These are phyloP conservation scores for Agaricus blazei DNA, from an alignment of 768 basidiomycete species.

Conservation along the genomic window DNA sequence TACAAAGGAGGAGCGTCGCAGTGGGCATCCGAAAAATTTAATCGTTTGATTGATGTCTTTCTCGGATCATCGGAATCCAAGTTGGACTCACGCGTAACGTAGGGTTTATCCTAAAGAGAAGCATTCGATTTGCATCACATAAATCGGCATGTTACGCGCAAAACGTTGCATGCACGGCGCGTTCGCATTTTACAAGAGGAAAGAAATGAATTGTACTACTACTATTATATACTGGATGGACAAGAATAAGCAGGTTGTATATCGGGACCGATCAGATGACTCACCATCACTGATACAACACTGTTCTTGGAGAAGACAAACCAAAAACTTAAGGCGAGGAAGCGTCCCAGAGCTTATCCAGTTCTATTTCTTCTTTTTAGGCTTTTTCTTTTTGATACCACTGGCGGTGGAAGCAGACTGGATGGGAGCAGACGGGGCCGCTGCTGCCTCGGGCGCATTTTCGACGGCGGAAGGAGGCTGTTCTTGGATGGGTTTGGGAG, in stretches of 20 bases:
- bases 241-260: neutral
- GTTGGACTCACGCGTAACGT: too few species aligned
- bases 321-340: neutral
- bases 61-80: too few species aligned
- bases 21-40: too few species aligned
- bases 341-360: neutral
- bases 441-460: conserved; percentile 25
- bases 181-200: neutral
- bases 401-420: conserved; percentile 30
- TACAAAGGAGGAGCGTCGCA: too few species aligned
- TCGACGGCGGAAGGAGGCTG: conserved; percentile 15
- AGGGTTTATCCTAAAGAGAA: too few species aligned
- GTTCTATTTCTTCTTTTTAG: conserved; percentile 68
- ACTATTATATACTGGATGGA: conserved; percentile 8
- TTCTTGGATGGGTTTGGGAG: conserved; percentile 20
- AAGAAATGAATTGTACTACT: neutral
- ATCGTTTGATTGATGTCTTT: too few species aligned
- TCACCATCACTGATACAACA: conserved; percentile 6
- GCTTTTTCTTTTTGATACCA: conserved; percentile 79
- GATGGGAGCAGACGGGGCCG: neutral
- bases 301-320: neutral
- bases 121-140: too few species aligned
- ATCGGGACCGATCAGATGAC: neutral
- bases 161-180: too few species aligned
- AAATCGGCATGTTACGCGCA: too few species aligned